Percentiles rank a stretch among this genome's conserved stretches.
Evolutionary conservation across 441 rosid genomes (phyloP).

Genomic region (Pelargonium exstipulatum): DNA sequence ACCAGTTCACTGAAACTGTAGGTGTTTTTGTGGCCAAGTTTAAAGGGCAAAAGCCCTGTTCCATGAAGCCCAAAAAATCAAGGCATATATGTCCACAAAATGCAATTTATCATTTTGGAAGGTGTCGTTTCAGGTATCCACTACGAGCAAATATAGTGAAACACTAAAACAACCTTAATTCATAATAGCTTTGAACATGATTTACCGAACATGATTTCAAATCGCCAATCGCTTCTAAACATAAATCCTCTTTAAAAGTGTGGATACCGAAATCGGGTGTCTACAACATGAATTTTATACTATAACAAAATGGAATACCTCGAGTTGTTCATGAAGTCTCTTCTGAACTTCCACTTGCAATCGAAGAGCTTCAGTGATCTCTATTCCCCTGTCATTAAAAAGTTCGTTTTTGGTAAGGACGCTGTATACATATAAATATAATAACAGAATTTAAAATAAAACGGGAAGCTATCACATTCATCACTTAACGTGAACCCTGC

Average conservation of each 20-base stretch:
- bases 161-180: background rate
- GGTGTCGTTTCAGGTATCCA: too few species aligned
- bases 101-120: too few species aligned
- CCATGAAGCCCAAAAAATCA: too few species aligned
- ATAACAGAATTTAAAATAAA: conserved; percentile 9
- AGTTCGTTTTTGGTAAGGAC: background rate
- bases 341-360: conserved; percentile 97
- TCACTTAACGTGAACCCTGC: conserved; percentile 10
- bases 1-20: too few species aligned
- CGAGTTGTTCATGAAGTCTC: conserved; percentile 85
- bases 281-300: too few species aligned
- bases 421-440: background rate
- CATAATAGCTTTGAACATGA: background rate
- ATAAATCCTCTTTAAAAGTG: background rate
- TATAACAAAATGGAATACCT: conserved; percentile 39
- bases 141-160: background rate
- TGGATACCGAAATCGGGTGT: too few species aligned
- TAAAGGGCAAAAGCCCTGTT: too few species aligned
- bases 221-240: conserved; percentile 2
- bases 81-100: too few species aligned
- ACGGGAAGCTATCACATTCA: conserved; percentile 8
- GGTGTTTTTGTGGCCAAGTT: too few species aligned
- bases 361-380: conserved; percentile 81
- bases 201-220: background rate
- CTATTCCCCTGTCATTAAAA: conserved; percentile 50